A percentile compares a stretch with the other conserved stretches of the same genome.
phyloP scores from a whole-genome alignment of 129 eudicot genomes.

The Solidago caesia region DNA sequence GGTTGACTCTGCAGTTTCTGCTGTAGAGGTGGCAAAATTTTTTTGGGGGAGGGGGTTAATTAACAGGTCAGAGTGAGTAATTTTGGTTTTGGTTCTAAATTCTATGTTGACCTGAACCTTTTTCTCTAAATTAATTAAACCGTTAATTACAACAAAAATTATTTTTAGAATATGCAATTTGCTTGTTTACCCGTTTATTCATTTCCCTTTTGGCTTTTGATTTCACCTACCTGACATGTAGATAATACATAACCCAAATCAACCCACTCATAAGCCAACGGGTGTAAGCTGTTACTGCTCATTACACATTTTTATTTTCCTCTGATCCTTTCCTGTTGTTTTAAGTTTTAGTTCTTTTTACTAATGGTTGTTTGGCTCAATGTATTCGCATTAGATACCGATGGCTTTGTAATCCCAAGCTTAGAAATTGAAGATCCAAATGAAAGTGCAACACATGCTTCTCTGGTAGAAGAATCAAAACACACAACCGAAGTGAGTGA shows the following conservation, averaged over 20 bases:
- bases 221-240: no score
- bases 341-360: neutral
- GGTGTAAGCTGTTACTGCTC: neutral
- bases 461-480: constrained; percentile 48
- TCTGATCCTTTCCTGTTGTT: neutral
- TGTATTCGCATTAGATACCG: constrained; percentile 57
- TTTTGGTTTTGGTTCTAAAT: no score
- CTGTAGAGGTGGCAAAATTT: neutral
- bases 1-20: neutral
- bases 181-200: no score
- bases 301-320: neutral
- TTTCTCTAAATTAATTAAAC: no score
- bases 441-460: constrained; percentile 30
- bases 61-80: no score
- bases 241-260: no score
- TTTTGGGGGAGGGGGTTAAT: no score
- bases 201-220: no score
- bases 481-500: constrained; percentile 47
- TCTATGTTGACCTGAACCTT: no score
- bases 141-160: no score
- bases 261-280: no score
- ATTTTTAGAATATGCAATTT: no score
- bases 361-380: constrained; percentile 5
- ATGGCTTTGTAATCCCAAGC: constrained; percentile 97
- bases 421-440: constrained; percentile 68